phyloP scores from a whole-genome alignment of 345 rosid genomes.

The Lumnitzera racemosa region DNA sequence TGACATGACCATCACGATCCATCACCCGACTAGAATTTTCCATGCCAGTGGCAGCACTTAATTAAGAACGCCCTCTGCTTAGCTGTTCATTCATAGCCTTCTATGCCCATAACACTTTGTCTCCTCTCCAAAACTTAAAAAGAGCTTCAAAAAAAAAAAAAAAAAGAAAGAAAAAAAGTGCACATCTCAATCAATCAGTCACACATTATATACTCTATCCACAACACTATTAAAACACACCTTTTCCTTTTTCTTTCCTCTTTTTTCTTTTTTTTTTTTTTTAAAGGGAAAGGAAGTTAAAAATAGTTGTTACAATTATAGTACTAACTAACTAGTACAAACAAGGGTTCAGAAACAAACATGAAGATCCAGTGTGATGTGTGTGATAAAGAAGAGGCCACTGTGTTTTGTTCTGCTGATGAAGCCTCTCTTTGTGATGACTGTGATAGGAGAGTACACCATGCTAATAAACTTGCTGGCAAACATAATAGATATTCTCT shows the following conservation, averaged over 20 bases:
- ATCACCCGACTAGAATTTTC: too few relatives aligned
- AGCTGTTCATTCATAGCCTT: slow-evolving; percentile 2
- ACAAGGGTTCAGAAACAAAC: neutral
- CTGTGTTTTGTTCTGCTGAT: slow-evolving; percentile 83
- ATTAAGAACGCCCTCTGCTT: neutral
- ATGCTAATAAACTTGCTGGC: slow-evolving; percentile 84
- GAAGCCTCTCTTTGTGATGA: slow-evolving; percentile 69
- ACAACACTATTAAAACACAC: neutral
- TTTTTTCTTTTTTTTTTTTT: too few relatives aligned
- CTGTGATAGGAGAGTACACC: slow-evolving; percentile 85
- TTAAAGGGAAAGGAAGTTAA: neutral
- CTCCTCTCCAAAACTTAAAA: neutral
- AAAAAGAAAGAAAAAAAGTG: too few relatives aligned
- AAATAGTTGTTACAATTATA: too few relatives aligned
- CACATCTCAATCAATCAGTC: too few relatives aligned
- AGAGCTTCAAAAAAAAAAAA: too few relatives aligned
- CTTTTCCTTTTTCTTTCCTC: neutral
- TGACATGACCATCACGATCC: too few relatives aligned
- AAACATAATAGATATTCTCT: slow-evolving; percentile 84
- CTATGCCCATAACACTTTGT: slow-evolving; percentile 3
- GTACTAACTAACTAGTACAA: too few relatives aligned
- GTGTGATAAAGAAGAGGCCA: slow-evolving; percentile 57
- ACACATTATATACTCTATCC: neutral
- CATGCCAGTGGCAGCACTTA: neutral
- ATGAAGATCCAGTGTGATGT: slow-evolving; percentile 93